phyloP scores from a whole-genome alignment of 805 yeast species.

The Saitoella complicata region DNA sequence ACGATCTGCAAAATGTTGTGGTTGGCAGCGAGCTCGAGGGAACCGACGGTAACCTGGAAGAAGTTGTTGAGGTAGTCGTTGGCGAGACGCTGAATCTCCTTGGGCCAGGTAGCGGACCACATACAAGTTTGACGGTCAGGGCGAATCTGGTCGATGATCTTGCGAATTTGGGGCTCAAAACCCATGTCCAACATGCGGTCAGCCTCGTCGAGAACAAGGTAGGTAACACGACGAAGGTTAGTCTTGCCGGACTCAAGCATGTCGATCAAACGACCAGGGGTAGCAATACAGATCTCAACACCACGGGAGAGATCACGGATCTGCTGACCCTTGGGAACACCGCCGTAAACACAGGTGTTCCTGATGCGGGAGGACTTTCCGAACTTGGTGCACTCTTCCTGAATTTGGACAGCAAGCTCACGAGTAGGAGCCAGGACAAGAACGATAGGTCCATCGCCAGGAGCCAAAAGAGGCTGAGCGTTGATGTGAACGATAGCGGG shows the following conservation, averaged over 20 bases:
- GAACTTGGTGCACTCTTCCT: conserved; percentile 87
- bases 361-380: conserved; percentile 84
- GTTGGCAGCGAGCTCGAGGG: conserved; percentile 81
- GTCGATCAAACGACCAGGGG: conserved; percentile 97
- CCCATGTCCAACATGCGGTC: conserved; percentile 99
- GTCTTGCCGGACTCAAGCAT: conserved; percentile 93
- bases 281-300: conserved; percentile 89
- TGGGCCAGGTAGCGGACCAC: conserved; percentile 99
- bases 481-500: conserved; percentile 90
- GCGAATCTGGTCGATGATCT: conserved; percentile 86
- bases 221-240: conserved; percentile 88
- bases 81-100: conserved; percentile 87
- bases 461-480: conserved; percentile 85
- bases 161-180: conserved; percentile 98
- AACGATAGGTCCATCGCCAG: conserved; percentile 96
- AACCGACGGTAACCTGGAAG: conserved; percentile 93
- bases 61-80: conserved; percentile 82
- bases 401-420: conserved; percentile 97
- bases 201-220: conserved; percentile 95
- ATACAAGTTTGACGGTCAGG: conserved; percentile 98
- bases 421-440: conserved; percentile 95
- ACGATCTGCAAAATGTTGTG: conserved; percentile 85
- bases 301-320: conserved; percentile 92
- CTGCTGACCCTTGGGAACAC: conserved; percentile 97
- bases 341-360: conserved; percentile 80